Evolutionary conservation across 2,329 filamentous ascomycete genomes (phyloP).

Genomic region (Colletotrichum viniferum): DNA sequence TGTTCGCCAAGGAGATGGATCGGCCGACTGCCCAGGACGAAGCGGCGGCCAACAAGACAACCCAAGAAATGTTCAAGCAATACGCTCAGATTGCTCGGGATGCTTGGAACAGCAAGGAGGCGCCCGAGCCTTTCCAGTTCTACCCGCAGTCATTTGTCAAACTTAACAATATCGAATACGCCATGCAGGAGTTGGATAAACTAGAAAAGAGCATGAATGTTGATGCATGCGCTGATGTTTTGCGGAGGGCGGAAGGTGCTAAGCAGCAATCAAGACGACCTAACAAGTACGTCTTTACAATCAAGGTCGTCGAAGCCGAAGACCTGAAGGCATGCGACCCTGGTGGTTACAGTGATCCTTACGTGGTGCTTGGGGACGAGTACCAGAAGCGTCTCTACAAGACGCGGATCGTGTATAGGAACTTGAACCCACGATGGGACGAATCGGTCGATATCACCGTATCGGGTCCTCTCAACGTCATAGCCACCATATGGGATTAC

Average conservation of each 20-base stretch:
- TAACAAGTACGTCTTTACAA: conserved; percentile 95
- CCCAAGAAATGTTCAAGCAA: conserved; percentile 92
- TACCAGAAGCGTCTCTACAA: conserved; percentile 97
- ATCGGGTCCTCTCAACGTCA: conserved; percentile 87
- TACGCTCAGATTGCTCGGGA: conserved; percentile 93
- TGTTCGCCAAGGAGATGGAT: conserved; percentile 92
- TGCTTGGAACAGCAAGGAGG: conserved; percentile 89
- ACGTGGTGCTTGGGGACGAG: conserved; percentile 95
- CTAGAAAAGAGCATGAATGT: conserved; percentile 90
- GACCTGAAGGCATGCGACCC: conserved; percentile 98
- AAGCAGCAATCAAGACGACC: conserved; percentile 68
- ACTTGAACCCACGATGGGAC: conserved; percentile 94
- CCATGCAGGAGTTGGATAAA: conserved; percentile 88
- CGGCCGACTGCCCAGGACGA: conserved; percentile 86
- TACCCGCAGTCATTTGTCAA: conserved; percentile 92
- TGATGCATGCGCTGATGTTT: conserved; percentile 83
- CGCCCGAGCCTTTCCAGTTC: conserved; percentile 96
- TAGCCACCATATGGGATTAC: conserved; percentile 98
- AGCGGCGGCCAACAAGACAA: conserved; percentile 75
- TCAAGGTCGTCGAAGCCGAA: conserved; percentile 98
- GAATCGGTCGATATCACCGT: conserved; percentile 97
- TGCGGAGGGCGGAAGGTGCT: conserved; percentile 74
- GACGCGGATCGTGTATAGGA: conserved; percentile 89
- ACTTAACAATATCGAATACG: conserved; percentile 96
- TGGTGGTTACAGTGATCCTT: conserved; percentile 92